A percentile compares a stretch with the other conserved stretches of the same genome.
Evolutionary conservation across 495 filamentous ascomycete genomes (phyloP).

Genomic region (Corynascus novoguineensis): DNA sequence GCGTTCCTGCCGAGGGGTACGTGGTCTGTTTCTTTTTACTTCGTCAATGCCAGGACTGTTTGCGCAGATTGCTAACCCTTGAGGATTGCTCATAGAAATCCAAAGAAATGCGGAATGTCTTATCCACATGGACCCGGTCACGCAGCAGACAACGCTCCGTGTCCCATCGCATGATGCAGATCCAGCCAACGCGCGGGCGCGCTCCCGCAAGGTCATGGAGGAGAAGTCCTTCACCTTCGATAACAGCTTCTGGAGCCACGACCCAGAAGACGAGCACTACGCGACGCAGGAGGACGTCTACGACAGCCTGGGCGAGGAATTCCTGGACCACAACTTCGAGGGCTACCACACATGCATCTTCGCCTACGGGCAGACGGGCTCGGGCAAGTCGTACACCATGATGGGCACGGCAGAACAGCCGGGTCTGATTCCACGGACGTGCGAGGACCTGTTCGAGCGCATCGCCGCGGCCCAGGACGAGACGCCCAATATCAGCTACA

Average conservation of each 20-base stretch:
- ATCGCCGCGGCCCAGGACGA: conserved; percentile 72
- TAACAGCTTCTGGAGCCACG: conserved; percentile 94
- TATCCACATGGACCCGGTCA: conserved; percentile 80
- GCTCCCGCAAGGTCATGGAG: conserved; percentile 70
- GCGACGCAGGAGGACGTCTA: conserved; percentile 84
- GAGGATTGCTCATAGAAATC: conserved; percentile 55
- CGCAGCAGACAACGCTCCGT: conserved; percentile 74
- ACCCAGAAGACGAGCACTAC: conserved; percentile 57
- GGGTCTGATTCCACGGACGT: conserved; percentile 94
- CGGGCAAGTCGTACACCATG: conserved; percentile 98
- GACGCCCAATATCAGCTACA: conserved; percentile 85
- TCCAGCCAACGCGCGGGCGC: conserved; percentile 59
- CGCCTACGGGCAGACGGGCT: conserved; percentile 96
- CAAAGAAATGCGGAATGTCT: conserved; percentile 76
- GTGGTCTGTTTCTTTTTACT: conserved; percentile 13
- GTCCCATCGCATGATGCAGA: conserved; percentile 59
- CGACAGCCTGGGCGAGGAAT: conserved; percentile 89
- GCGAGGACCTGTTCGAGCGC: conserved; percentile 90
- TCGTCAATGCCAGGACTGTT: background rate
- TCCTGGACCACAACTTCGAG: conserved; percentile 98
- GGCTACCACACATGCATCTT: conserved; percentile 99
- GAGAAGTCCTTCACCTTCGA: conserved; percentile 94
- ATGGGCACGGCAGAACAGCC: conserved; percentile 86
- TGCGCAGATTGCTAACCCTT: background rate
- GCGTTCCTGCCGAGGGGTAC: conserved; percentile 85